A percentile compares a stretch with the other conserved stretches of the same genome.
Conservation (phyloP, 805 yeast genomes). For the Wickerhamiella occidentalis region DNA sequence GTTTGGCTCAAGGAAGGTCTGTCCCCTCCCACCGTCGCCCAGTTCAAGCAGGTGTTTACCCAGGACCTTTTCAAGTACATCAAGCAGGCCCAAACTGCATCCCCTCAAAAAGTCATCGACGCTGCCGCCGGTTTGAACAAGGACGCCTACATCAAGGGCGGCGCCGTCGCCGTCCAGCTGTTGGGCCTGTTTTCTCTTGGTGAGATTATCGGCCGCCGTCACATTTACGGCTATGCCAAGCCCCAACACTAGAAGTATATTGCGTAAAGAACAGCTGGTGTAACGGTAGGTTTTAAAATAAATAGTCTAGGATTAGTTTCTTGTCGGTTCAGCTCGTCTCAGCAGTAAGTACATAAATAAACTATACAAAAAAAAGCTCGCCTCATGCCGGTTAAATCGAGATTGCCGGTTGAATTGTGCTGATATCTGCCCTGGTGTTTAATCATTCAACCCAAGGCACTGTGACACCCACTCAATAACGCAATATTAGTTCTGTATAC, state of each 20-base stretch:
- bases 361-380: too few relatives aligned
- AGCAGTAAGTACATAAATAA: too few relatives aligned
- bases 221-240: slow-evolving; percentile 49
- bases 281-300: too few relatives aligned
- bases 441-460: too few relatives aligned
- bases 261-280: neutral
- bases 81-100: slow-evolving; percentile 27
- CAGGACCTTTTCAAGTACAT: slow-evolving; percentile 30
- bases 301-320: too few relatives aligned
- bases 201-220: slow-evolving; percentile 93
- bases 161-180: slow-evolving; percentile 69
- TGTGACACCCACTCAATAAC: too few relatives aligned
- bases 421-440: too few relatives aligned
- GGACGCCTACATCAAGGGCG: slow-evolving; percentile 50
- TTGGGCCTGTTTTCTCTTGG: slow-evolving; percentile 89
- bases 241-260: slow-evolving; percentile 2
- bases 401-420: too few relatives aligned
- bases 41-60: slow-evolving; percentile 65
- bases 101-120: slow-evolving; percentile 49
- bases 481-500: too few relatives aligned
- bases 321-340: too few relatives aligned
- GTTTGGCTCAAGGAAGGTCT: slow-evolving; percentile 86
- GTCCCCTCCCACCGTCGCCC: slow-evolving; percentile 74
- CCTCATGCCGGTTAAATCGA: too few relatives aligned
- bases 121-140: slow-evolving; percentile 37